Evolutionary conservation across 2,329 filamentous ascomycete genomes (phyloP).

Genomic region (Rhinocladiella similis): DNA sequence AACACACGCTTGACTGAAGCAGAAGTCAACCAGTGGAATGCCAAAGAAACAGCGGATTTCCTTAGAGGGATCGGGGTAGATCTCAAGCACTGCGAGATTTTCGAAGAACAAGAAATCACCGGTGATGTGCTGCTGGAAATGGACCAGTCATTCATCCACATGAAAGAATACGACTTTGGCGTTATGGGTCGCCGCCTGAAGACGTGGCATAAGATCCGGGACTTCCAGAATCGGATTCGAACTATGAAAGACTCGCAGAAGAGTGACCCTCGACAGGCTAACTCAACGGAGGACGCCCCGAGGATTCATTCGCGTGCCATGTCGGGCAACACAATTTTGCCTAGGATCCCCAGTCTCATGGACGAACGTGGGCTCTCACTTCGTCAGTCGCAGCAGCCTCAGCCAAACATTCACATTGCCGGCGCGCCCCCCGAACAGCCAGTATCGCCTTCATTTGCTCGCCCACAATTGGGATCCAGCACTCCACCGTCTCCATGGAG

Average conservation of each 20-base stretch:
- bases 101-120: constrained; percentile 91
- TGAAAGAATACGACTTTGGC: constrained; percentile 92
- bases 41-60: constrained; percentile 83
- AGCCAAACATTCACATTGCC: constrained; percentile 12
- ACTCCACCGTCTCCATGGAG: constrained; percentile 48
- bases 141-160: constrained; percentile 91
- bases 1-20: constrained; percentile 65
- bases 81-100: constrained; percentile 87
- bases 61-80: constrained; percentile 84
- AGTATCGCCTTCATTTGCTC: constrained; percentile 30
- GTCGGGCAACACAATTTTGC: constrained; percentile 41
- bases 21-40: constrained; percentile 78
- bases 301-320: constrained; percentile 44
- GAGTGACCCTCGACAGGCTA: constrained; percentile 23
- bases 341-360: constrained; percentile 44
- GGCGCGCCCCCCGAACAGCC: constrained; percentile 10
- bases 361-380: constrained; percentile 35
- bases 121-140: constrained; percentile 91
- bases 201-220: constrained; percentile 96
- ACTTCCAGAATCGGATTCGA: constrained; percentile 82
- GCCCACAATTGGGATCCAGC: constrained; percentile 32
- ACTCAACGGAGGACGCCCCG: constrained; percentile 42
- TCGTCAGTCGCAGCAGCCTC: constrained; percentile 20
- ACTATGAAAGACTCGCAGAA: constrained; percentile 49
- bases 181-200: constrained; percentile 86